Conservation (phyloP, 371 early-diverging fungal genomes). For the Rhizopus delemar region DNA sequence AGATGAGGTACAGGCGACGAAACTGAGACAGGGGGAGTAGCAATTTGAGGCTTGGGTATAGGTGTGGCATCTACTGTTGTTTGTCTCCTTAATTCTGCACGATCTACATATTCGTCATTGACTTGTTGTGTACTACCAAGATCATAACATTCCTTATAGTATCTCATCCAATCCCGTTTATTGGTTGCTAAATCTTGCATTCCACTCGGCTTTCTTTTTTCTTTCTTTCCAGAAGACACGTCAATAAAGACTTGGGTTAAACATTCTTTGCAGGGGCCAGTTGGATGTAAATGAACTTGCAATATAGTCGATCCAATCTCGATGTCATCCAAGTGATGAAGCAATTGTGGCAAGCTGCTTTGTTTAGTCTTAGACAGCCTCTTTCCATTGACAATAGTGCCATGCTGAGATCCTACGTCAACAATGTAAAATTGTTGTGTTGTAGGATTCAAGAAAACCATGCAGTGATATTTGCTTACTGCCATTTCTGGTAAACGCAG, state of each 20-base stretch:
- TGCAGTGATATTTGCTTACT: conserved; percentile 47
- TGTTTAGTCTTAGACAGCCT: conserved; percentile 39
- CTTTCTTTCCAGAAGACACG: conserved; percentile 10
- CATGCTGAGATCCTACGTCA: conserved; percentile 49
- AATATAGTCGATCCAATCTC: conserved; percentile 37
- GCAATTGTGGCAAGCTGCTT: conserved; percentile 31
- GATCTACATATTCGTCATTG: conserved; percentile 13
- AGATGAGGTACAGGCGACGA: no score
- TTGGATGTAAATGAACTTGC: conserved; percentile 38
- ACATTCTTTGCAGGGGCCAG: conserved; percentile 39
- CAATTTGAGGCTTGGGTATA: conserved; percentile 2
- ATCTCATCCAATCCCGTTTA: conserved; percentile 19
- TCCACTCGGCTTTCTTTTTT: conserved; percentile 7
- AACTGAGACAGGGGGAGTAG: not conserved
- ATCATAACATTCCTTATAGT: conserved; percentile 9
- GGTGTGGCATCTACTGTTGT: not conserved
- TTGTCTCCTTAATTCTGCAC: conserved; percentile 22
- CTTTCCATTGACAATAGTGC: conserved; percentile 41
- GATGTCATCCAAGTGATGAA: conserved; percentile 35
- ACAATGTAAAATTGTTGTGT: conserved; percentile 27
- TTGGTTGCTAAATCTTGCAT: conserved; percentile 11
- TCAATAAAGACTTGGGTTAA: conserved; percentile 23
- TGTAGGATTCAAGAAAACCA: conserved; percentile 30
- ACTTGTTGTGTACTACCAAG: not conserved
- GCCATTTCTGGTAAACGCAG: conserved; percentile 47